phyloP scores from a whole-genome alignment of 164 flowering plant species.

The Cinnamomum chago region DNA sequence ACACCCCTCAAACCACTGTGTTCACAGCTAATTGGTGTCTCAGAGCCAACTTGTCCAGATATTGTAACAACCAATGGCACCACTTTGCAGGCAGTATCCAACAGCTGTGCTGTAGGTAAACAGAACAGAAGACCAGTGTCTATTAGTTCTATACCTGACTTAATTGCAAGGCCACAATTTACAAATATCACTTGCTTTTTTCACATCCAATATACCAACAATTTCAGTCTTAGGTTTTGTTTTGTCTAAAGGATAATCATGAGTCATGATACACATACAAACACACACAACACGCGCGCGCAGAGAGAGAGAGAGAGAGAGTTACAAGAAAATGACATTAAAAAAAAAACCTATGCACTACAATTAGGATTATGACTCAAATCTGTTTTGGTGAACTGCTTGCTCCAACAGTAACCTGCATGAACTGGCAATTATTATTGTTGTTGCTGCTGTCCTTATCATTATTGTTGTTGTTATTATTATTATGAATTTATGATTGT shows the following conservation, averaged over 20 bases:
- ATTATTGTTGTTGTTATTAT: no score
- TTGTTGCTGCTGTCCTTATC: no score
- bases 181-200: no score
- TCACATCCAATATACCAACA: background rate
- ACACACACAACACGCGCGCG: no score
- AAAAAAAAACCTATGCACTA: no score
- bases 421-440: background rate
- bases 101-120: constrained; percentile 51
- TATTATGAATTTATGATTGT: no score
- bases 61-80: constrained; percentile 80
- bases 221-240: background rate
- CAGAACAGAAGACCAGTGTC: constrained; percentile 1
- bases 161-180: background rate
- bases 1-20: constrained; percentile 89
- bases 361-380: no score
- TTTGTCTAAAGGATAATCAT: background rate
- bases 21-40: constrained; percentile 78
- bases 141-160: background rate
- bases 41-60: constrained; percentile 93
- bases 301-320: background rate
- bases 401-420: background rate
- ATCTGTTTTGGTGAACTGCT: background rate
- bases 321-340: background rate
- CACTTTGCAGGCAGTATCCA: constrained; percentile 73
- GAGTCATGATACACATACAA: no score